Percentiles rank a stretch among this genome's conserved stretches.
Evolutionary conservation across 805 yeast species (phyloP).

Genomic region (Brettanomyces sp.): DNA sequence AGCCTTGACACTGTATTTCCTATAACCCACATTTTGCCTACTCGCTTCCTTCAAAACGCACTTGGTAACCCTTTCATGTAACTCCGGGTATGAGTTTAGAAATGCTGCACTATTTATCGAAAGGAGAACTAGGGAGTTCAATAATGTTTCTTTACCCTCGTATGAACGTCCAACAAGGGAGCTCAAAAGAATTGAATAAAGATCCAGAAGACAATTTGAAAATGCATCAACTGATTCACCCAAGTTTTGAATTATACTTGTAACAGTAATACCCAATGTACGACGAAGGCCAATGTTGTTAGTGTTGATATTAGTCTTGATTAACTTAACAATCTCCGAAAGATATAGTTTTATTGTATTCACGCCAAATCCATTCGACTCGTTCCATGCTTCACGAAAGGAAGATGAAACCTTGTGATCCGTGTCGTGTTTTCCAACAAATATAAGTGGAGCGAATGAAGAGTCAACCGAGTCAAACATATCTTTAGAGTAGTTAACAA

Average conservation of each 20-base stretch:
- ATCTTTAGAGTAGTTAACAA: conserved; percentile 61
- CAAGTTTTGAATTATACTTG: conserved; percentile 43
- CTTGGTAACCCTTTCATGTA: conserved; percentile 31
- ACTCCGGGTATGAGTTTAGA: conserved; percentile 20
- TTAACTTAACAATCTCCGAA: conserved; percentile 52
- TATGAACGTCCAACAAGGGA: conserved; percentile 75
- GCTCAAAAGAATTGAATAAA: conserved; percentile 46
- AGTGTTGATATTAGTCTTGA: conserved; percentile 42
- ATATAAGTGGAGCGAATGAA: conserved; percentile 69
- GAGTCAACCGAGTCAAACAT: conserved; percentile 52
- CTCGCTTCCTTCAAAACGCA: conserved; percentile 51
- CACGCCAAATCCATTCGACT: conserved; percentile 63
- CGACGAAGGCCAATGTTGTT: conserved; percentile 56
- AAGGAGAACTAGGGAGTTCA: conserved; percentile 60
- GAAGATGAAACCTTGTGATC: conserved; percentile 32
- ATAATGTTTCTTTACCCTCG: conserved; percentile 75
- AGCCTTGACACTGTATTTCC: conserved; percentile 41
- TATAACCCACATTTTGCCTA: conserved; percentile 59
- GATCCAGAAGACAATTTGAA: conserved; percentile 14
- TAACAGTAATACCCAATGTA: conserved; percentile 60
- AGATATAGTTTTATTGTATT: conserved; percentile 64
- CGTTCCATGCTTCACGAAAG: conserved; percentile 68
- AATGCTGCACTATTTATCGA: conserved; percentile 34
- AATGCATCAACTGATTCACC: conserved; percentile 17
- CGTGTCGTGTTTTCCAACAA: conserved; percentile 64